Evolutionary conservation across 495 filamentous ascomycete genomes (phyloP).

Genomic region (Tetracladium marchalianum): DNA sequence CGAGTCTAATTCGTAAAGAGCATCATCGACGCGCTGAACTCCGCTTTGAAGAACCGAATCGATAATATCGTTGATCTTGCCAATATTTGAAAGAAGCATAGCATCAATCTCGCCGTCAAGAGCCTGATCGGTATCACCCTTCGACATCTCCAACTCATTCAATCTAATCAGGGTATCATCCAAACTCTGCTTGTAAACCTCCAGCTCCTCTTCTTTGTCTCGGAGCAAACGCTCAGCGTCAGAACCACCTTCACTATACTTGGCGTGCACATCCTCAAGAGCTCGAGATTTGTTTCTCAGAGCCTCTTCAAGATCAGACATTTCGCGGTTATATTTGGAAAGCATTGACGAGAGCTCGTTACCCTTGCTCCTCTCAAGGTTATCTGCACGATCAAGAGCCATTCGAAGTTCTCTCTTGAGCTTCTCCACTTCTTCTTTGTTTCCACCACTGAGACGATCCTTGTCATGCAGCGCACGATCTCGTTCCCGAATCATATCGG

Average conservation of each 20-base stretch:
- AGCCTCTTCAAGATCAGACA: slow-evolving; percentile 90
- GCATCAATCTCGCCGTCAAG: slow-evolving; percentile 87
- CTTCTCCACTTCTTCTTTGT: slow-evolving; percentile 92
- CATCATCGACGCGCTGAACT: slow-evolving; percentile 91
- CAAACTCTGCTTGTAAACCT: slow-evolving; percentile 94
- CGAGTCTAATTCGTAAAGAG: slow-evolving; percentile 92
- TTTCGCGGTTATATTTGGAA: slow-evolving; percentile 90
- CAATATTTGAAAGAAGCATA: slow-evolving; percentile 70
- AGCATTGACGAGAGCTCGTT: slow-evolving; percentile 90
- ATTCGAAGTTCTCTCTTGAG: slow-evolving; percentile 91
- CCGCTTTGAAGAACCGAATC: slow-evolving; percentile 92
- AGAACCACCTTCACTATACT: slow-evolving; percentile 67
- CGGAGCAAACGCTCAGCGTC: slow-evolving; percentile 76
- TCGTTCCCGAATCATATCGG: slow-evolving; percentile 96
- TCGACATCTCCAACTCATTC: slow-evolving; percentile 61
- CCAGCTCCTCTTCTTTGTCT: slow-evolving; percentile 94
- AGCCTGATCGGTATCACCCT: slow-evolving; percentile 69
- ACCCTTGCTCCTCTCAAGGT: slow-evolving; percentile 84
- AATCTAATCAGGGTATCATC: slow-evolving; percentile 88
- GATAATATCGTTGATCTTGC: slow-evolving; percentile 95
- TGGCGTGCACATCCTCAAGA: slow-evolving; percentile 72
- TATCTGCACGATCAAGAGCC: slow-evolving; percentile 86
- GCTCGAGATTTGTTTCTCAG: slow-evolving; percentile 80
- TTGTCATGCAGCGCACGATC: slow-evolving; percentile 91
- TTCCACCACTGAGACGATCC: slow-evolving; percentile 72